Evolutionary conservation across 805 yeast species (phyloP).

Genomic region (Lipomyces orientalis): DNA sequence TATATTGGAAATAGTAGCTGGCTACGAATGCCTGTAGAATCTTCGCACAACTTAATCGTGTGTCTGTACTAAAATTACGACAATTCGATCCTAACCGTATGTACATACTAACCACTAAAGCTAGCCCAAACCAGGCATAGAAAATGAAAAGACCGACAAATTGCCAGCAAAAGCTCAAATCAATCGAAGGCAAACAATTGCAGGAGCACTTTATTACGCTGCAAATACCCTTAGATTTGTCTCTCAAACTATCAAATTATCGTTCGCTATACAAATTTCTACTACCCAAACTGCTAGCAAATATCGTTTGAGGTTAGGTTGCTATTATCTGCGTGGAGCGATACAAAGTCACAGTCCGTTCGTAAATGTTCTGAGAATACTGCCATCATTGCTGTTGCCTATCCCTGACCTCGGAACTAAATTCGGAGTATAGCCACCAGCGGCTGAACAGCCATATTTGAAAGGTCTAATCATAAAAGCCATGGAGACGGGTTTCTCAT

Average conservation of each 20-base stretch:
- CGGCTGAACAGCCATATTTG: background rate
- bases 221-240: too few relatives aligned
- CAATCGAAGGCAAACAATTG: background rate
- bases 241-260: background rate
- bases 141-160: too few relatives aligned
- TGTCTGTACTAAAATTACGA: too few relatives aligned
- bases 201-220: background rate
- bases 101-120: too few relatives aligned
- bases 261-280: background rate
- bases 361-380: background rate
- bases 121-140: too few relatives aligned
- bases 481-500: background rate
- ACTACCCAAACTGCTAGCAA: background rate
- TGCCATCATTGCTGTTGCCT: conserved; percentile 2
- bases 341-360: background rate
- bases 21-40: too few relatives aligned
- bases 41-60: too few relatives aligned
- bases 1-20: too few relatives aligned
- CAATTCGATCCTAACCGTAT: too few relatives aligned
- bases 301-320: background rate
- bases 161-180: too few relatives aligned
- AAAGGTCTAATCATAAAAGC: background rate
- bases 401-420: background rate
- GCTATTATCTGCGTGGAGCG: background rate
- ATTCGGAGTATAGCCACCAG: background rate